phyloP scores from a whole-genome alignment of 139 green algal genomes.

The Ettlia oleoabundans region DNA sequence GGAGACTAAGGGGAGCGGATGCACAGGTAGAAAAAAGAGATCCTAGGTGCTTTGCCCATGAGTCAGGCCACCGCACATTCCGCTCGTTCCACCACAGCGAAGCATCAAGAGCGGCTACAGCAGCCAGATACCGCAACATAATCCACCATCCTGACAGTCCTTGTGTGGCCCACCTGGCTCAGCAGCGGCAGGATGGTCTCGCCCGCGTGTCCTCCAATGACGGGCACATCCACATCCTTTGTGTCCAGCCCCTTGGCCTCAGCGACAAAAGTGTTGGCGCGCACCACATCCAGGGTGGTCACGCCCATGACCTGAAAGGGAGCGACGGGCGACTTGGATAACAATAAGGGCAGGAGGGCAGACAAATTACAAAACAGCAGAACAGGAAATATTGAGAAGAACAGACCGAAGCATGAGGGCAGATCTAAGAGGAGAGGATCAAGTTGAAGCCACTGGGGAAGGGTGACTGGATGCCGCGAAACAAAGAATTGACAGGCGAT shows the following conservation, averaged over 20 bases:
- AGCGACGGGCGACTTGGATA: too few species aligned
- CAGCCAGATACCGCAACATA: background rate
- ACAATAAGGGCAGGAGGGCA: background rate
- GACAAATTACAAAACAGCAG: too few species aligned
- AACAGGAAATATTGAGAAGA: too few species aligned
- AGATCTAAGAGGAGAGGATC: too few species aligned
- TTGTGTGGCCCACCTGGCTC: slow-evolving; percentile 71
- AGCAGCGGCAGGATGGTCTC: slow-evolving; percentile 98
- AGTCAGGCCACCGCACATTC: too few species aligned
- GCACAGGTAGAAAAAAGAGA: too few species aligned
- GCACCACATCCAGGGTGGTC: slow-evolving; percentile 91
- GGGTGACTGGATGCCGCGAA: too few species aligned
- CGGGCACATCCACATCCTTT: slow-evolving; percentile 89
- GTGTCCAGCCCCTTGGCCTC: slow-evolving; percentile 72
- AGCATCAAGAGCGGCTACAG: background rate
- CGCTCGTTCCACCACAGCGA: background rate
- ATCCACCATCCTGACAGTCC: background rate
- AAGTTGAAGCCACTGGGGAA: too few species aligned
- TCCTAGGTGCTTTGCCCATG: too few species aligned
- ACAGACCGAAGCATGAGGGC: too few species aligned
- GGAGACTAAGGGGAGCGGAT: too few species aligned
- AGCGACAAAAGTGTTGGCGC: slow-evolving; percentile 76
- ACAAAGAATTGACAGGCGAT: too few species aligned
- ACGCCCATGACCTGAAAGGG: slow-evolving; percentile 63
- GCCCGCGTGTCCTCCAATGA: slow-evolving; percentile 97